Percentiles rank a stretch among this genome's conserved stretches.
Conservation (phyloP, 2,329 filamentous ascomycete genomes). For the Pseudocercospora macadamiae region DNA sequence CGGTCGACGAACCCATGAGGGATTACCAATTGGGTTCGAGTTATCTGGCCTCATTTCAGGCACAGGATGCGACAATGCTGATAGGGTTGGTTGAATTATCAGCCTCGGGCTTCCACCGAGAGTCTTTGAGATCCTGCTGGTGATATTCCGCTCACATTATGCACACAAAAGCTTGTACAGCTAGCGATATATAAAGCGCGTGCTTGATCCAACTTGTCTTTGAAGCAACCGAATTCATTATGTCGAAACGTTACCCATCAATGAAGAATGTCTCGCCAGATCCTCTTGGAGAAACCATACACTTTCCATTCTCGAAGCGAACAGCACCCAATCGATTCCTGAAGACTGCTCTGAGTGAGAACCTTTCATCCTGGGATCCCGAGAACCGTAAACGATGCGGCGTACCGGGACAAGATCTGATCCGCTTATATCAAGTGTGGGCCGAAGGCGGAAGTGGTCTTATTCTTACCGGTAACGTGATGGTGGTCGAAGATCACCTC, state of each 20-base stretch:
- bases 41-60: too few species aligned
- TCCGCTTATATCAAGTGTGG: conserved; percentile 5
- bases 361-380: background rate
- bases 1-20: too few species aligned
- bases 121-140: too few species aligned
- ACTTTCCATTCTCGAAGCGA: background rate
- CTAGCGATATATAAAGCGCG: too few species aligned
- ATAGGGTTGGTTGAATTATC: too few species aligned
- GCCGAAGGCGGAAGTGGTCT: conserved; percentile 10
- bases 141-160: too few species aligned
- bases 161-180: too few species aligned
- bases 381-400: background rate
- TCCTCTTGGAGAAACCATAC: background rate
- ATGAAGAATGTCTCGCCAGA: background rate
- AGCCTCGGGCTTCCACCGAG: too few species aligned
- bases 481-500: conserved; percentile 9
- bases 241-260: background rate
- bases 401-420: background rate
- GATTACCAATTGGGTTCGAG: too few species aligned
- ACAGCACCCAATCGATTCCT: background rate
- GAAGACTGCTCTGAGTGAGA: background rate
- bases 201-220: too few species aligned
- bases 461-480: conserved; percentile 18
- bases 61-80: too few species aligned
- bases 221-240: too few species aligned